phyloP scores from a whole-genome alignment of 2,329 filamentous ascomycete genomes.

The Ophiostoma triangulosporum region DNA sequence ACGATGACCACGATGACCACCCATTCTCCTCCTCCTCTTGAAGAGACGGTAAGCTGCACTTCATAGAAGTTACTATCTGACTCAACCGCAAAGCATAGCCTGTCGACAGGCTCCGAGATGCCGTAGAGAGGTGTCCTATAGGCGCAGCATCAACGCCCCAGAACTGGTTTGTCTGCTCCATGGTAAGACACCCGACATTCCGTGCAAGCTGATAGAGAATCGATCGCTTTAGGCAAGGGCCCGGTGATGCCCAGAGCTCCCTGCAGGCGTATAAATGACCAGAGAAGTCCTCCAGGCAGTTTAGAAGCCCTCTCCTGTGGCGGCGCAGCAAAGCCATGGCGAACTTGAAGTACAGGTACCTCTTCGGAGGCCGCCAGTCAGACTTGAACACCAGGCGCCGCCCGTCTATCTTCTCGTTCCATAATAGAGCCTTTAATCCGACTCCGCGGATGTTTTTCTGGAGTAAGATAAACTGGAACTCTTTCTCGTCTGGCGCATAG shows the following conservation, averaged over 20 bases:
- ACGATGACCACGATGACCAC: no score
- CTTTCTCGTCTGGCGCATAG: not conserved
- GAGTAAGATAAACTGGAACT: not conserved
- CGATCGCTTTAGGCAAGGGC: not conserved
- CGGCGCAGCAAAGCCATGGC: not conserved
- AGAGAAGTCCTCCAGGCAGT: not conserved
- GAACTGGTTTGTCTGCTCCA: not conserved
- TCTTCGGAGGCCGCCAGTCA: not conserved
- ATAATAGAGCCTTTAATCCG: no score
- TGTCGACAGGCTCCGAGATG: no score
- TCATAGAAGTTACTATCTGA: no score
- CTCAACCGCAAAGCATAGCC: no score
- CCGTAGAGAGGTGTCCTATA: no score
- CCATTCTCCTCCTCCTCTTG: no score
- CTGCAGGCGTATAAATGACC: not conserved
- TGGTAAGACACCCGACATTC: not conserved
- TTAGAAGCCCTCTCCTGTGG: not conserved
- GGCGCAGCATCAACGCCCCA: not conserved
- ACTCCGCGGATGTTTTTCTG: not conserved
- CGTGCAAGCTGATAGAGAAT: not conserved
- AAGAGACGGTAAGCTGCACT: no score
- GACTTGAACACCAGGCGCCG: not conserved
- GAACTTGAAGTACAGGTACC: not conserved
- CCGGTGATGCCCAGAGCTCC: not conserved
- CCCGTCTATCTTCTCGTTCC: not conserved